Conservation (phyloP, 768 basidiomycete genomes). For the Leccinum olivaceopallidum region DNA sequence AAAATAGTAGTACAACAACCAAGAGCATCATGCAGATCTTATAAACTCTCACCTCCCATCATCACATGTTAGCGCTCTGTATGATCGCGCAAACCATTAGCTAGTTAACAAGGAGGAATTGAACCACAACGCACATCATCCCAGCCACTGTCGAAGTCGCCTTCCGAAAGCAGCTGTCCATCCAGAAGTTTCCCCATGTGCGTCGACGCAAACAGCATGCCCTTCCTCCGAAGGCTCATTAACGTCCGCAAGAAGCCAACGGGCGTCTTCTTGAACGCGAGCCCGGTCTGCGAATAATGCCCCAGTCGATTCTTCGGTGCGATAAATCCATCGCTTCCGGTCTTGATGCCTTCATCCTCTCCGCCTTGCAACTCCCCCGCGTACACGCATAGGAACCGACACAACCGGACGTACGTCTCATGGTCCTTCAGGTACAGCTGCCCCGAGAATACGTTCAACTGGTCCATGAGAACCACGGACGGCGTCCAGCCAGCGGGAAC, state of each 20-base stretch:
- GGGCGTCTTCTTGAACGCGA: conserved; percentile 31
- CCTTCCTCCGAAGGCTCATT: background rate
- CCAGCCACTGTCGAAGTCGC: conserved; percentile 1
- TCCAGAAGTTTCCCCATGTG: background rate
- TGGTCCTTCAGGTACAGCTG: background rate
- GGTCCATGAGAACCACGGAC: background rate
- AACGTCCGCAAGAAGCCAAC: background rate
- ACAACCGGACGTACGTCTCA: background rate
- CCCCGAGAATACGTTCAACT: background rate
- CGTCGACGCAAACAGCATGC: background rate
- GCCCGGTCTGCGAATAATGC: background rate
- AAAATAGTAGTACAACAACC: background rate
- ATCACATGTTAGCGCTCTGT: background rate
- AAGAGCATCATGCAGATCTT: background rate
- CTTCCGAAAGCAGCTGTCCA: background rate
- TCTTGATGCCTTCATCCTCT: background rate
- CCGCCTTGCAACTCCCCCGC: conserved; percentile 5
- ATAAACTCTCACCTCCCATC: background rate
- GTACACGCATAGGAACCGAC: background rate
- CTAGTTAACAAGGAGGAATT: background rate
- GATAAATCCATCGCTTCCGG: conserved; percentile 19
- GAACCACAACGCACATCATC: conserved; percentile 4
- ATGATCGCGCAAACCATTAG: background rate
- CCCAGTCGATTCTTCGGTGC: conserved; percentile 8
- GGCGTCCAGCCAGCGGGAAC: background rate